phyloP scores from a whole-genome alignment of 2,329 filamentous ascomycete species.

The Aureobasidium sp. region DNA sequence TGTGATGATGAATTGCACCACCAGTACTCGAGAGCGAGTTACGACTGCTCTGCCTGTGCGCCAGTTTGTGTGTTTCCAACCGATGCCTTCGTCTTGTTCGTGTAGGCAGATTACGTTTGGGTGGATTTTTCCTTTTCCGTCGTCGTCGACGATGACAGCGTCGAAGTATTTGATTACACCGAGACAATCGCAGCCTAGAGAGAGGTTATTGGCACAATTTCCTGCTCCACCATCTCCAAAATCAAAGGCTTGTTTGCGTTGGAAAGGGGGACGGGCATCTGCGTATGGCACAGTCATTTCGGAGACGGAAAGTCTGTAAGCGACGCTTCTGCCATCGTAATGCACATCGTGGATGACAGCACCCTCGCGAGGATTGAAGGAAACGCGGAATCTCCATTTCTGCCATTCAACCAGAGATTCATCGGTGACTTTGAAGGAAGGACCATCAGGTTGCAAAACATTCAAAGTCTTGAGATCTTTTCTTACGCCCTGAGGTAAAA shows the following conservation, averaged over 20 bases:
- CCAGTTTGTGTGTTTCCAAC: slow-evolving; percentile 65
- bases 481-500: slow-evolving; percentile 29
- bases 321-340: slow-evolving; percentile 56
- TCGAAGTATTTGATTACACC: slow-evolving; percentile 50
- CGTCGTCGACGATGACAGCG: slow-evolving; percentile 41
- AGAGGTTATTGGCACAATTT: slow-evolving; percentile 57
- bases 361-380: slow-evolving; percentile 63
- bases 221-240: slow-evolving; percentile 61
- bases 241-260: slow-evolving; percentile 62
- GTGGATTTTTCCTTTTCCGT: slow-evolving; percentile 45
- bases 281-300: slow-evolving; percentile 48
- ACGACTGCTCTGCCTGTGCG: slow-evolving; percentile 55
- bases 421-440: slow-evolving; percentile 52
- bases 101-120: slow-evolving; percentile 59
- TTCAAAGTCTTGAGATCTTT: slow-evolving; percentile 57
- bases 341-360: slow-evolving; percentile 61
- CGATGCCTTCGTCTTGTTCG: slow-evolving; percentile 61
- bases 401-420: slow-evolving; percentile 39
- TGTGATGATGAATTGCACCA: slow-evolving; percentile 60
- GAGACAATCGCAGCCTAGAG: slow-evolving; percentile 60
- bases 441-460: slow-evolving; percentile 61
- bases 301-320: slow-evolving; percentile 58
- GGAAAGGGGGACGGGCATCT: slow-evolving; percentile 50
- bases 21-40: slow-evolving; percentile 52
- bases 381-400: slow-evolving; percentile 53